These are phyloP conservation scores for Pseudogymnoascus sp. DNA, from an alignment of 2,329 filamentous ascomycete genomes.

Conservation along the genomic window DNA sequence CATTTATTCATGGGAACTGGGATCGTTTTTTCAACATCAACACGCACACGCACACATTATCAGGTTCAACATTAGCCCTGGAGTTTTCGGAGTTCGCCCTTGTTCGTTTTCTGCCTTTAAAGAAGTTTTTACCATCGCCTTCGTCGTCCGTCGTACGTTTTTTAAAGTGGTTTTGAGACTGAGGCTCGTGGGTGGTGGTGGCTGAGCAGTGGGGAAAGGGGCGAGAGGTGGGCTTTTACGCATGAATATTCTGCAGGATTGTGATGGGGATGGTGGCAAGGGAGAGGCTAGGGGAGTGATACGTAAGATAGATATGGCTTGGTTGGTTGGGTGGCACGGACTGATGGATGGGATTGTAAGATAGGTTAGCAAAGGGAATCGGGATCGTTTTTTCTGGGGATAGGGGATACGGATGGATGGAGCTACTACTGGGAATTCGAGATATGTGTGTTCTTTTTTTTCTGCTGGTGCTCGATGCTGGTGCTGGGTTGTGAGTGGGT, in stretches of 20 bases:
- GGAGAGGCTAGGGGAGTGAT: neutral
- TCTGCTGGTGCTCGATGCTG: neutral
- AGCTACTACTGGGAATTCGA: neutral
- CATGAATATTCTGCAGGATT: no score
- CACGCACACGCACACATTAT: neutral
- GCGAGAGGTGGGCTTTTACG: no score
- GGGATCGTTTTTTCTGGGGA: neutral
- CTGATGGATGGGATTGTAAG: no score
- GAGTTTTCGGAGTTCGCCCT: neutral
- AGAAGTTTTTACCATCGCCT: neutral
- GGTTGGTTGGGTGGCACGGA: no score
- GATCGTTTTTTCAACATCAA: constrained; percentile 8
- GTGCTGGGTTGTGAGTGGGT: neutral
- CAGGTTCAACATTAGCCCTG: constrained; percentile 7
- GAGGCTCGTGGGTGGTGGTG: no score
- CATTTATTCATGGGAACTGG: no score
- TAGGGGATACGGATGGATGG: neutral
- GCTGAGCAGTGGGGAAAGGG: no score
- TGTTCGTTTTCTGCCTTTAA: neutral
- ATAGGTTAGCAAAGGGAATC: neutral
- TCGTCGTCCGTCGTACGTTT: neutral
- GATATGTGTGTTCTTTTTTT: neutral
- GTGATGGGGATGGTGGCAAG: neutral
- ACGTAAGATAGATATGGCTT: neutral
- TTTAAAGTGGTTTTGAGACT: no score